Base-by-base conservation (phyloP, 306 rosid species). In the Sicyos baderoa region DNA sequence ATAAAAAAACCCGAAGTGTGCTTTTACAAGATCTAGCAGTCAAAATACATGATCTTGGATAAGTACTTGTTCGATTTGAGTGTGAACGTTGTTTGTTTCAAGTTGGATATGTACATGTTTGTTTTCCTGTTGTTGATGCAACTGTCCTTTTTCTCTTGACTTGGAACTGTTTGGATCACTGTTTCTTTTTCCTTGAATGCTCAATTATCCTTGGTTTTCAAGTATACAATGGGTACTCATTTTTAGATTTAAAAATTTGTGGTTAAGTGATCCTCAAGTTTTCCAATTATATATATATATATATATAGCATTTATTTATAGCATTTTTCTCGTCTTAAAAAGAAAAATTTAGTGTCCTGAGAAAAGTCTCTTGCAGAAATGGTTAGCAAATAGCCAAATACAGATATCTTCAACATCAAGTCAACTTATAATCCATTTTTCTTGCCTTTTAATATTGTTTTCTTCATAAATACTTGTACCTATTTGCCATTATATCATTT, bases 51-150 rank as follows among this genome's bases (percentile, higher is more conserved):
- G 19, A 42, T 25, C 42, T 19, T 44, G 10, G 37, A 64, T 44
- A 25, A 25, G 29, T 25, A 64, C 71, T 65, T 32, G 48, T 29
- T 47, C 71, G 7, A 66, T 21, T 64, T 66, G 55, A 64, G 35
- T 21, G 71, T 13, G 37, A 47, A 66, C 71, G 0, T 66, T 65
- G 54, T 65, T 66, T 47, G 17, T 23, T 47, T 66, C 42, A 3
- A 47, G 32, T 66, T 47, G 14, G 11, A 44, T 2, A 40, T 37
- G 5, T 37, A 12, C 45, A 37, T 17, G 16, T 27, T 44, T 2
- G 17, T 62, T 40, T 11, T 42, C 9, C 44, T 37, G 44, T 64
- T 63, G 51, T 37, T 63, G 32, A 5, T 42, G 69, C 52, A 63
- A 18, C 11, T 60, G 15, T 60, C 5, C 25, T 44, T 64, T 64